A percentile compares a stretch with the other conserved stretches of the same genome.
Conservation (phyloP, 2,329 filamentous ascomycete genomes). For the Berkeleyomyces rouxiae region DNA sequence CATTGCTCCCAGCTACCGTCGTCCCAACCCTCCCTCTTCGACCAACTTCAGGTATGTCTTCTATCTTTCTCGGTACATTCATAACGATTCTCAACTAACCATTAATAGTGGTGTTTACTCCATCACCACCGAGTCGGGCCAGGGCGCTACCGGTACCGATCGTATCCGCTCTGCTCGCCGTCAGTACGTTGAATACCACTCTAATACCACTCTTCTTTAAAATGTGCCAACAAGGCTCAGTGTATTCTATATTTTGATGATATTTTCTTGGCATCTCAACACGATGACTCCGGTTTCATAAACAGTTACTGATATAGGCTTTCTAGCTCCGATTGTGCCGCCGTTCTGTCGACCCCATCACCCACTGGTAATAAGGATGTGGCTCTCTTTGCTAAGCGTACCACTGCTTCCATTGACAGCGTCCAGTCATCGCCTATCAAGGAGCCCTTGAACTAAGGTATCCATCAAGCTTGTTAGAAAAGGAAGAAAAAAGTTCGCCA, state of each 20-base stretch:
- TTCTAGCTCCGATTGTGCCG: conserved; percentile 25
- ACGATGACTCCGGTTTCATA: not conserved
- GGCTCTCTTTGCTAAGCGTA: conserved; percentile 37
- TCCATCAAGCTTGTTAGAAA: not conserved
- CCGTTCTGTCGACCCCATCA: conserved; percentile 21
- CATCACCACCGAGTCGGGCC: conserved; percentile 6
- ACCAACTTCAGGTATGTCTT: not conserved
- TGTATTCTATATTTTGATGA: not conserved
- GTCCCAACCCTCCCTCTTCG: conserved; percentile 20
- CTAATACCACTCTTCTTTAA: conserved; percentile 17
- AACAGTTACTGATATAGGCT: conserved; percentile 23
- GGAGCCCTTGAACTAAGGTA: conserved; percentile 13
- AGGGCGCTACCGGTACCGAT: not conserved
- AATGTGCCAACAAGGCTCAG: not conserved
- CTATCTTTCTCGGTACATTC: not conserved
- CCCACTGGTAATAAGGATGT: conserved; percentile 37
- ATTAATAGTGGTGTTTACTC: conserved; percentile 3
- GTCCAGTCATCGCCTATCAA: conserved; percentile 32
- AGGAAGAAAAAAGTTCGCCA: not conserved
- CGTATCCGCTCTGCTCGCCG: conserved; percentile 5
- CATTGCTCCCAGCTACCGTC: conserved; percentile 17
- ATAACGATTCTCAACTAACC: not conserved
- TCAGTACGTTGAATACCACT: conserved; percentile 4
- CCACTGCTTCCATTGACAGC: conserved; percentile 28
- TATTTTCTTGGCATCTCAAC: not conserved